Evolutionary conservation across 2,329 filamentous ascomycete genomes (phyloP), one percentile per base, ranked within the genome.

Genomic region (Camptophora hylomeconis): DNA sequence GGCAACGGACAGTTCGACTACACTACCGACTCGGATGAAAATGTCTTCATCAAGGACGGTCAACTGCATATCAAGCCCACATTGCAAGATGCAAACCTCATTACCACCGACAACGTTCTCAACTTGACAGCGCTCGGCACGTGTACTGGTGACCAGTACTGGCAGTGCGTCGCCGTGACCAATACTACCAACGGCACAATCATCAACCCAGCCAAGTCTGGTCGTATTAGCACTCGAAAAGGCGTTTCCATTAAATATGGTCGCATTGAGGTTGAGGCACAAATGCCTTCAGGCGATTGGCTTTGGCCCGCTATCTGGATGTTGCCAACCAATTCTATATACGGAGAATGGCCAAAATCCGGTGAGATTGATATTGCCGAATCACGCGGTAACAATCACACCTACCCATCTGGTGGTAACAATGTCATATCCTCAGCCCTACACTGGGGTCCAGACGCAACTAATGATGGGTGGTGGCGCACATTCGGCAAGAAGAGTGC

Each of bases 221-320:
- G 72, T 5, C 77, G 82, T 36, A 72, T 92, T 56, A 78, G 75
- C 57, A 86, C 79, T 32, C 77, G 70, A 48, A 69, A 69, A 23
- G 71, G 75, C 10, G 72, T 72, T 5, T 66, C 58, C 10, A 80
- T 92, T 60, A 81, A 74, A 54, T 92, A 80, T 49, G 82, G 82
- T 26, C 77, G 80, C 23, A 67, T 92, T 29, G 80, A 92, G 50
- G 80, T 92, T 4, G 73, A 67, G 2, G 82, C 82, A 15, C 76
- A 76, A 54, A 58, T 89, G 16, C 80, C 82, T 4, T 53, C 61
- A 26, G 82, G 82, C 30, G 81, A 89, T 57, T 89, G 82, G 82
- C 65, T 92, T 7, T 89, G 82, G 82, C 82, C 82, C 2, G 80
- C 80, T n/a, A 87, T 92, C 46, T 86, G 80, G 79, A 80, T 92